Evolutionary conservation across 2,329 filamentous ascomycete genomes (phyloP).

Genomic region (Trichoderma koningii): DNA sequence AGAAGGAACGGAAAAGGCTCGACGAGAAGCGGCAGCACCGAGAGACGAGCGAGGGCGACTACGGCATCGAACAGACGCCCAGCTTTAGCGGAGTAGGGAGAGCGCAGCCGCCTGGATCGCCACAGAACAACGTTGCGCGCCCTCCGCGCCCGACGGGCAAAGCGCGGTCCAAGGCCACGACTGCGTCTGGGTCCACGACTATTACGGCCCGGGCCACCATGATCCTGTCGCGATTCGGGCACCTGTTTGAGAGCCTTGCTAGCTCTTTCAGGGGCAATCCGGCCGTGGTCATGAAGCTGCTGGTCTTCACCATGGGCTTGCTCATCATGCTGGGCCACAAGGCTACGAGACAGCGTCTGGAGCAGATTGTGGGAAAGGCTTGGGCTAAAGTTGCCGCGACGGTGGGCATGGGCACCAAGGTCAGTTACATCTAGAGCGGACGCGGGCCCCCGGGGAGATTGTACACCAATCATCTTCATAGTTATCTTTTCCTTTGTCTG

Average conservation of each 20-base stretch:
- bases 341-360: slow-evolving; percentile 73
- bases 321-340: slow-evolving; percentile 73
- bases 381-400: slow-evolving; percentile 85
- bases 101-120: slow-evolving; percentile 37
- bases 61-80: slow-evolving; percentile 63
- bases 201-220: slow-evolving; percentile 53
- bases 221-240: slow-evolving; percentile 55
- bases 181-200: slow-evolving; percentile 39
- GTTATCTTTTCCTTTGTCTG: slow-evolving; percentile 18
- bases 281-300: slow-evolving; percentile 58
- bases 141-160: slow-evolving; percentile 32
- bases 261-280: slow-evolving; percentile 58
- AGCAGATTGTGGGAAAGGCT: slow-evolving; percentile 65
- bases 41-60: slow-evolving; percentile 64
- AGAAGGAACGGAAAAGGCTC: slow-evolving; percentile 53
- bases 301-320: slow-evolving; percentile 80
- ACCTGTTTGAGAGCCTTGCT: slow-evolving; percentile 54
- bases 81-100: slow-evolving; percentile 43
- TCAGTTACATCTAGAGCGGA: slow-evolving; percentile 78
- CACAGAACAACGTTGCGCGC: slow-evolving; percentile 41
- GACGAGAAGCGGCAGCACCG: slow-evolving; percentile 56
- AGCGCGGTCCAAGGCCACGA: slow-evolving; percentile 38
- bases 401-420: slow-evolving; percentile 94
- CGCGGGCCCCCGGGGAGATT: neutral
- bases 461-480: slow-evolving; percentile 20